Conservation (phyloP, 306 rosid species). For the Astragalus glycyphyllos region DNA sequence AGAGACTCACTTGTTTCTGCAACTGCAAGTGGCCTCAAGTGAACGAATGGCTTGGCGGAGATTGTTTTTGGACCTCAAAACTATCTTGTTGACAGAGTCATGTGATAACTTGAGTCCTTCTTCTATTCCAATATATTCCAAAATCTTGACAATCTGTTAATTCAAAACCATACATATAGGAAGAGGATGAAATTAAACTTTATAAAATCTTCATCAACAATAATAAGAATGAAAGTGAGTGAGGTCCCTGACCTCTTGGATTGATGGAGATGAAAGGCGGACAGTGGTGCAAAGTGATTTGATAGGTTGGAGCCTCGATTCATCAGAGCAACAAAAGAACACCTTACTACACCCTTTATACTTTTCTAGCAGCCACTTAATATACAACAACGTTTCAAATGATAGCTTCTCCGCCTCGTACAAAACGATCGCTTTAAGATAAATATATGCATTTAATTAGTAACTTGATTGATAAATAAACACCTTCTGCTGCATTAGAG, state of each 20-base stretch:
- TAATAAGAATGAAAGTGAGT: no score
- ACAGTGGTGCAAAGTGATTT: conserved; percentile 64
- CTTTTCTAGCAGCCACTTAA: conserved; percentile 80
- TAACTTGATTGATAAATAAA: neutral
- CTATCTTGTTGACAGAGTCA: conserved; percentile 52
- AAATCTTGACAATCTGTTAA: conserved; percentile 64
- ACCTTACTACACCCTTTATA: conserved; percentile 70
- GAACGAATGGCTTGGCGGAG: conserved; percentile 86
- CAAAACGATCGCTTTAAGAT: conserved; percentile 64
- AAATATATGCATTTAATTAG: neutral
- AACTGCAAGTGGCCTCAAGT: conserved; percentile 75
- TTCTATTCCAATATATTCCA: conserved; percentile 58
- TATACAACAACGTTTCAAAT: conserved; percentile 64
- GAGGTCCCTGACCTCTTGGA: no score
- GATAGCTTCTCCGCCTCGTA: conserved; percentile 79
- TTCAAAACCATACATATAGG: conserved; percentile 39
- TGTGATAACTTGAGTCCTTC: conserved; percentile 61
- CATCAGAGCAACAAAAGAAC: conserved; percentile 88
- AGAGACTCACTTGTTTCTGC: conserved; percentile 52
- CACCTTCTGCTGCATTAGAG: neutral
- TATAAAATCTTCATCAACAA: no score
- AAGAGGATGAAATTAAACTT: no score
- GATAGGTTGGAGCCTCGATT: conserved; percentile 70
- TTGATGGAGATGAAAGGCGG: conserved; percentile 71
- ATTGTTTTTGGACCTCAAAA: conserved; percentile 64